Percentiles rank a stretch among this genome's conserved stretches.
Evolutionary conservation across 495 filamentous ascomycete genomes (phyloP).

Genomic region (Tetracladium setigerum): DNA sequence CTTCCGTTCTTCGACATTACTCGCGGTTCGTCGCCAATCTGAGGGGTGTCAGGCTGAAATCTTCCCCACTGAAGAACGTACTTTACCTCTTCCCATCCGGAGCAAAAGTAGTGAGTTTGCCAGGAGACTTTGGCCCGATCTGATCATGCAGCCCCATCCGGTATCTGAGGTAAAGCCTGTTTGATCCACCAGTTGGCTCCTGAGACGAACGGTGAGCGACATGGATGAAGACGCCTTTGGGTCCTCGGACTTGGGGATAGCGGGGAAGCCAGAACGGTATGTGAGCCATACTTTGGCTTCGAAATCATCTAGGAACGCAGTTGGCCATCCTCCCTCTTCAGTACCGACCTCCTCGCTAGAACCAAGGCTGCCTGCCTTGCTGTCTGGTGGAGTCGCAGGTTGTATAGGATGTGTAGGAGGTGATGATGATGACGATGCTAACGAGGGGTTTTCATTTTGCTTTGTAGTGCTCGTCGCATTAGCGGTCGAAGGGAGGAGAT

Average conservation of each 20-base stretch:
- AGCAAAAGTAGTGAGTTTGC: constrained; percentile 74
- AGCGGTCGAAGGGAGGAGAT: not conserved
- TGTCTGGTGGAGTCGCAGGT: constrained; percentile 35
- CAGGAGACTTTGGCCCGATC: constrained; percentile 87
- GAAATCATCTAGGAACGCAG: constrained; percentile 82
- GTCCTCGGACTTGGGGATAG: constrained; percentile 73
- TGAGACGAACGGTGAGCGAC: constrained; percentile 78
- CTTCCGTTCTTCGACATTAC: constrained; percentile 53
- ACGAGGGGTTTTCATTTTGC: constrained; percentile 1
- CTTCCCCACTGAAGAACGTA: not conserved
- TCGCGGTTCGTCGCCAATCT: constrained; percentile 75
- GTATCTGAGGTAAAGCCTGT: constrained; percentile 87
- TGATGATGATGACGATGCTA: not conserved
- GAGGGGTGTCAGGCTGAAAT: constrained; percentile 17
- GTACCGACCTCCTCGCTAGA: constrained; percentile 37
- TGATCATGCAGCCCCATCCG: constrained; percentile 99
- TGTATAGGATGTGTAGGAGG: constrained; percentile 9
- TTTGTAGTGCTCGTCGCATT: not conserved
- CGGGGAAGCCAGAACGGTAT: constrained; percentile 80
- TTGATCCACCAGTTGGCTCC: constrained; percentile 71
- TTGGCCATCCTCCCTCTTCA: constrained; percentile 67
- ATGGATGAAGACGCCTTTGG: constrained; percentile 61
- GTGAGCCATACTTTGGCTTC: constrained; percentile 95
- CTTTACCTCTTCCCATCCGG: constrained; percentile 55
- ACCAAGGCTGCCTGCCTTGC: constrained; percentile 33